These are phyloP conservation scores for Termitomyces sp. DNA, from an alignment of 768 basidiomycete genomes.

Conservation along the genomic window DNA sequence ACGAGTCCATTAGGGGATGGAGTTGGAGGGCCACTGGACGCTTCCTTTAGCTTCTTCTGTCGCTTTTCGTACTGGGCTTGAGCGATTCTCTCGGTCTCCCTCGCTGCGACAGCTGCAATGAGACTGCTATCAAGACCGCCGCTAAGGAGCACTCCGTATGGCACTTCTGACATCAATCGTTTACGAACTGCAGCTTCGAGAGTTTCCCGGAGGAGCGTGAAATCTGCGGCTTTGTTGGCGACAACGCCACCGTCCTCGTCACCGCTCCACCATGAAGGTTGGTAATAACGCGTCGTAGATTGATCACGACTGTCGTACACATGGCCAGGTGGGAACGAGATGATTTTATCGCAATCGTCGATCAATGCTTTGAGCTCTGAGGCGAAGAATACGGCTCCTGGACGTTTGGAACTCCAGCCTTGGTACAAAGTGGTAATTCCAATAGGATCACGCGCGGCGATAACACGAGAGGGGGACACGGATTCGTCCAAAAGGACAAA, in stretches of 20 bases:
- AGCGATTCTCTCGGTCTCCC: slow-evolving; percentile 92
- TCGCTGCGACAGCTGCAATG: slow-evolving; percentile 90
- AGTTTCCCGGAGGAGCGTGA: slow-evolving; percentile 67
- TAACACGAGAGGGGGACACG: slow-evolving; percentile 80
- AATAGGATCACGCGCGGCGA: slow-evolving; percentile 95
- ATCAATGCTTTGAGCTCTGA: slow-evolving; percentile 92
- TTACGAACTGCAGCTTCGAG: slow-evolving; percentile 93
- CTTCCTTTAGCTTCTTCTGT: slow-evolving; percentile 51
- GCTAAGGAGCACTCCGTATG: slow-evolving; percentile 93
- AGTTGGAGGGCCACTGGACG: slow-evolving; percentile 51
- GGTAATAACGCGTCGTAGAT: slow-evolving; percentile 79
- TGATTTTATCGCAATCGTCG: slow-evolving; percentile 91
- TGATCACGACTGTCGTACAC: slow-evolving; percentile 84
- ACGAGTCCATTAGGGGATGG: slow-evolving; percentile 34
- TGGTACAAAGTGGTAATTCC: slow-evolving; percentile 99
- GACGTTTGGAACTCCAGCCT: slow-evolving; percentile 82
- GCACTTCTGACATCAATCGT: slow-evolving; percentile 96
- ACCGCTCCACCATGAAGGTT: slow-evolving; percentile 86
- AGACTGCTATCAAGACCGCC: slow-evolving; percentile 95
- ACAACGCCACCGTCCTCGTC: slow-evolving; percentile 62
- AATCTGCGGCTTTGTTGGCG: slow-evolving; percentile 59
- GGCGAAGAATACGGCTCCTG: slow-evolving; percentile 85
- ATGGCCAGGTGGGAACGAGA: slow-evolving; percentile 96
- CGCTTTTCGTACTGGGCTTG: slow-evolving; percentile 72
- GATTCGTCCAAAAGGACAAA: slow-evolving; percentile 96